Base-by-base conservation (phyloP, 2,329 filamentous ascomycete species). In the Drechslerella dactyloides region DNA sequence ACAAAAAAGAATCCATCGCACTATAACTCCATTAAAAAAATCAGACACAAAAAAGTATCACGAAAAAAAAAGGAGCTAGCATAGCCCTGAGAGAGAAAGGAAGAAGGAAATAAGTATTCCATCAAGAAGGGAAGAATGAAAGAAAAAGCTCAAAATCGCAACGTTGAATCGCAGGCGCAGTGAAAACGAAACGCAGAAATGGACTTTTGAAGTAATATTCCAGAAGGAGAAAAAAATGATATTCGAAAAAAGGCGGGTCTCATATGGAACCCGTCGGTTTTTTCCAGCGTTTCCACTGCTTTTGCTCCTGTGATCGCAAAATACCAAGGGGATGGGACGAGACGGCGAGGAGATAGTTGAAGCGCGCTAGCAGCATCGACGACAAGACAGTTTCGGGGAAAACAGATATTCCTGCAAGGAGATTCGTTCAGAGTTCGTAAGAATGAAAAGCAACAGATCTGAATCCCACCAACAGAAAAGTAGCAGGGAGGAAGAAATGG, bases 221-320 rank as follows among this genome's bases (percentile, higher is more conserved):
- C 37, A 50, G 42, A 52, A 52, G 52, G 46, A 24, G 52, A 52
- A 52, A 59, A 33, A 48, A 66, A 61, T 37, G 33, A 30, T 37
- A 59, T 6, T 42, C 37, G 13, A 42, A 15, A 42, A 15, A 42
- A 13, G 13, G 13, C 3, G 27, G 8, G 27, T 8, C 8, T 33
- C 27, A 6, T 2, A 17, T 42, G n/a, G 4, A 42, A 42, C 37
- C 37, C 37, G 33, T 53, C 17, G n/a, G 15, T 62, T 53, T 52
- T 58, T 57, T 55, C 51, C 52, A 53, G 30, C 23, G 33, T 50
- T 55, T 44, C 51, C 13, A 15, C 4, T 42, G 27, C 50, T 61
- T 68, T 69, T 69, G 64, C 64, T 69, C 42, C 64, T 69, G 64
- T 69, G 53, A 60, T 60, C 64, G 64, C 64, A 69, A 69, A 66